phyloP scores from a whole-genome alignment of 352 stramenopile species.

The Phytopythium montanum region DNA sequence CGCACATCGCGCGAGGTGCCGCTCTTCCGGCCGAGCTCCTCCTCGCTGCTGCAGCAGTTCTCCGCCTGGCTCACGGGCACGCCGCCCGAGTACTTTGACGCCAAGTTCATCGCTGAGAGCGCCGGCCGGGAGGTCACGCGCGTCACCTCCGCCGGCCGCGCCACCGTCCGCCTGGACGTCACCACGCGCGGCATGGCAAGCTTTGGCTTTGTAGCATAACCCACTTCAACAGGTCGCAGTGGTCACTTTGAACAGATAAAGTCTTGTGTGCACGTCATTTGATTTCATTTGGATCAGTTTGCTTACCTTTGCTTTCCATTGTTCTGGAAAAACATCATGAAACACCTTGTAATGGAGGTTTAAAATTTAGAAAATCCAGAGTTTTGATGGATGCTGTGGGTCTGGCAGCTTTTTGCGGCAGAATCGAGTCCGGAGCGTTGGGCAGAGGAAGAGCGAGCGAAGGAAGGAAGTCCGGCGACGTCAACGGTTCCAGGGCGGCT shows the following conservation, averaged over 20 bases:
- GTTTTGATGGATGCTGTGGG: constrained; percentile 1
- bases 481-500: background rate
- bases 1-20: constrained; percentile 63
- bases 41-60: constrained; percentile 83
- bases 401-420: background rate
- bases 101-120: constrained; percentile 72
- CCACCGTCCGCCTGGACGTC: constrained; percentile 64
- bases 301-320: no score
- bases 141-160: constrained; percentile 50
- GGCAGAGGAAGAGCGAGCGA: background rate
- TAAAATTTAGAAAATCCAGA: background rate
- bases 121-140: constrained; percentile 64
- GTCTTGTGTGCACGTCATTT: no score
- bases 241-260: no score
- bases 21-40: constrained; percentile 88
- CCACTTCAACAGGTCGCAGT: background rate
- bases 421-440: background rate
- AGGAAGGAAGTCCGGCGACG: background rate
- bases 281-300: no score
- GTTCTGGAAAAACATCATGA: background rate
- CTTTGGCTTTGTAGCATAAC: constrained; percentile 31
- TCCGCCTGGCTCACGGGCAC: constrained; percentile 86
- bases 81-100: constrained; percentile 88
- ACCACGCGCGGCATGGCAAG: constrained; percentile 53
- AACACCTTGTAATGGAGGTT: background rate